Base-by-base conservation (phyloP, 768 basidiomycete genomes). In the Termitomyces sp. region DNA sequence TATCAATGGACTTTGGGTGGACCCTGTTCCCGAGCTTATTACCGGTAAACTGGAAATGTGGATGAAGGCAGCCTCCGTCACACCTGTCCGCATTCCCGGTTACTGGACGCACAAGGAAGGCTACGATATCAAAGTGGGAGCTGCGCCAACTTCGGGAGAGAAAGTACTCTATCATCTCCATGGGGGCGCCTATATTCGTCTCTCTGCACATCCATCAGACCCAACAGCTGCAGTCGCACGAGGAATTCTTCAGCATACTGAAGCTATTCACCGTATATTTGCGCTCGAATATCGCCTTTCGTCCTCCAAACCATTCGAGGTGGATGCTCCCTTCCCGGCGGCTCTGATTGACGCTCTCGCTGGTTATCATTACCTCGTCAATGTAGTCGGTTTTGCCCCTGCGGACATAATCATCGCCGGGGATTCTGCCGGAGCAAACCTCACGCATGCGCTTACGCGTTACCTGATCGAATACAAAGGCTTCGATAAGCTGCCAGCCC, bases 361-460 rank as follows among this genome's bases (percentile, higher is more conserved):
- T 1, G 90, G 86, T 7, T 94, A 92, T 68, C 71, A 78, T 47
- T 86, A 92, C 68, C 84, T 92, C 22, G 75, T 87, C 38, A 73
- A 80, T 50, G 71, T 65, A 9, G 72, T 86, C 28, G 81, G 83
- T 0, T 85, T 89, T 66, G 61, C 74, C 2, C 80, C 88, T 0
- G 68, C 73, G 18, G 72, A 88, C 63, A 85, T 93, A 64, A 76
- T 89, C 55, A 51, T 92, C 22, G 75, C 75, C 20, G 91, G 90
- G 3, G 90, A 93, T 66, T 92, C 87, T 1, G 88, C 90, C 0
- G 90, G 91, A 3, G 91, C 78, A 5, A 88, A 92, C 68, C 80
- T 92, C 26, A 82, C 83, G 0, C 75, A 83, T 35, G 83, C 85
- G 0, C 75, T 89, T 44, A 78, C 75, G 9, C 83, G 84, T 28